Percentiles rank a stretch among this genome's conserved stretches.
Conservation (phyloP, 352 stramenopile species). For the Globisporangium echinulatum region DNA sequence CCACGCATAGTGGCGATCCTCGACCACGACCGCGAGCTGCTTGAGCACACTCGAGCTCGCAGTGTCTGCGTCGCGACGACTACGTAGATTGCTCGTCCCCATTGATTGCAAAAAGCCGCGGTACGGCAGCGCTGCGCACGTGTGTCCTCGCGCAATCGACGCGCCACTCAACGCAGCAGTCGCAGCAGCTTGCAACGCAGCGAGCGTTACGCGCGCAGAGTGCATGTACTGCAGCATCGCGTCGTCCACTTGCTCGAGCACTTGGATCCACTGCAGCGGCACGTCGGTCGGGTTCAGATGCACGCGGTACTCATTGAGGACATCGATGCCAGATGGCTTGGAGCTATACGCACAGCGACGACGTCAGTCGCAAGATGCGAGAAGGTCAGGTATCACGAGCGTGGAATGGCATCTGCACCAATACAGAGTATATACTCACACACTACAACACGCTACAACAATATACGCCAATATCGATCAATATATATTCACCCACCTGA, state of each 20-base stretch:
- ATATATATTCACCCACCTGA: conserved; percentile 20
- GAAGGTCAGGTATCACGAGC: no score
- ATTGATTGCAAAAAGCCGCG: conserved; percentile 47
- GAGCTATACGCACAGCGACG: conserved; percentile 11
- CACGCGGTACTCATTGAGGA: conserved; percentile 50
- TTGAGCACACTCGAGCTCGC: conserved; percentile 24
- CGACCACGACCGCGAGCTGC: conserved; percentile 32
- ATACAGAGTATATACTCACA: conserved; percentile 6
- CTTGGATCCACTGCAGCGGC: conserved; percentile 57
- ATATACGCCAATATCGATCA: not conserved
- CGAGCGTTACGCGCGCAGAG: conserved; percentile 23
- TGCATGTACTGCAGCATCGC: conserved; percentile 47
- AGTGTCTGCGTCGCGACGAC: not conserved
- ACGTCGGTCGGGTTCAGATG: conserved; percentile 53
- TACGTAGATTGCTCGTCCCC: conserved; percentile 6
- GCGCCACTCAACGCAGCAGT: conserved; percentile 27
- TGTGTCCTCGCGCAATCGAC: conserved; percentile 31
- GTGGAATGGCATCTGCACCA: not conserved
- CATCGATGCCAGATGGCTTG: conserved; percentile 47
- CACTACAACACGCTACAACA: not conserved
- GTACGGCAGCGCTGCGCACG: conserved; percentile 44
- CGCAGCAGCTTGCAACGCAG: conserved; percentile 25
- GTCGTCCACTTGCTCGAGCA: conserved; percentile 43
- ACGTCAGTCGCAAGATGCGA: no score
- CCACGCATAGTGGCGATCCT: conserved; percentile 34